Percentiles rank a stretch among this genome's conserved stretches.
Evolutionary conservation across 1,284 basidiomycete species (phyloP).

Genomic region (Malassezia psittaci): DNA sequence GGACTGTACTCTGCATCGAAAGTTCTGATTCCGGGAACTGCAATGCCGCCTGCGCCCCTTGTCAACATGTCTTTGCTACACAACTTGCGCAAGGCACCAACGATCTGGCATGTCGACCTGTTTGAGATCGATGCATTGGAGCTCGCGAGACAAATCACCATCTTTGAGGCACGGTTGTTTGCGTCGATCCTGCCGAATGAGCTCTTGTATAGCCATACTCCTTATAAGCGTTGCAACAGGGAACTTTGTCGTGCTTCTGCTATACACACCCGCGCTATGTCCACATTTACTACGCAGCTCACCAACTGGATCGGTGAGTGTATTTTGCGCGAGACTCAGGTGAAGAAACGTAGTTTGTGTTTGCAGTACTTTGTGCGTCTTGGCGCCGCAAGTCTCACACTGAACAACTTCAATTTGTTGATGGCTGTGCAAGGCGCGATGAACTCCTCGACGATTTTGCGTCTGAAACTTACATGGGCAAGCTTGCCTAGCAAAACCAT

Average conservation of each 20-base stretch:
- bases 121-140: conserved; percentile 72
- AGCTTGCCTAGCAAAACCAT: conserved; percentile 76
- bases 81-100: conserved; percentile 51
- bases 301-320: conserved; percentile 51
- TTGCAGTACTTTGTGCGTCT: conserved; percentile 51
- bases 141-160: conserved; percentile 55
- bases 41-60: conserved; percentile 58
- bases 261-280: conserved; percentile 48
- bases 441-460: conserved; percentile 48
- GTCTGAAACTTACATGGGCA: conserved; percentile 52
- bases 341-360: conserved; percentile 45
- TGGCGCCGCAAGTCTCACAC: conserved; percentile 46
- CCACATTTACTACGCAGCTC: conserved; percentile 49
- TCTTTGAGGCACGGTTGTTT: conserved; percentile 46
- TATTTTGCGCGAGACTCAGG: conserved; percentile 49
- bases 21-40: conserved; percentile 5
- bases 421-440: conserved; percentile 50
- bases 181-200: conserved; percentile 49
- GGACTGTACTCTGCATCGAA: conserved; percentile 25
- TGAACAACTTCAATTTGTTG: conserved; percentile 50
- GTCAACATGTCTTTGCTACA: conserved; percentile 69
- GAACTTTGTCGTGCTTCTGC: not conserved
- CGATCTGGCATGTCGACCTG: conserved; percentile 47
- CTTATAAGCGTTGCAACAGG: not conserved
- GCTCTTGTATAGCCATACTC: conserved; percentile 47